Evolutionary conservation across 495 filamentous ascomycete species (phyloP).

Genomic region (Penicillium cataractarum): DNA sequence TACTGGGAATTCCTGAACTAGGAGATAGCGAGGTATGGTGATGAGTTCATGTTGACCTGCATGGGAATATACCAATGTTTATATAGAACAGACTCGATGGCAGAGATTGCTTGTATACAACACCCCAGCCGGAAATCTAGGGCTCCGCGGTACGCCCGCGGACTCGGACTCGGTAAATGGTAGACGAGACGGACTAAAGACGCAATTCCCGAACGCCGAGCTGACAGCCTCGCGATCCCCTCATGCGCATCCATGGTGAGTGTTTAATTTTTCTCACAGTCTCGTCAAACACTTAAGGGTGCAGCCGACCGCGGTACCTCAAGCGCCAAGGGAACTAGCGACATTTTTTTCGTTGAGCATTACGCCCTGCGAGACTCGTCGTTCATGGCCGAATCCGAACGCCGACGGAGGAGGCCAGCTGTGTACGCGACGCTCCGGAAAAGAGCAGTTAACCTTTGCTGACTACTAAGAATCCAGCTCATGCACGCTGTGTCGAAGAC

Average conservation of each 20-base stretch:
- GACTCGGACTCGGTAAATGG: constrained; percentile 33
- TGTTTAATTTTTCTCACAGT: neutral
- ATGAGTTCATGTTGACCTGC: neutral
- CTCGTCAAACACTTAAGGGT: neutral
- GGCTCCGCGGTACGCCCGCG: neutral
- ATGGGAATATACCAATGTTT: neutral
- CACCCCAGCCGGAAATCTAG: neutral
- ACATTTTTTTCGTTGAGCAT: neutral
- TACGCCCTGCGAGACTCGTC: neutral
- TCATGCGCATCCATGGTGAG: neutral
- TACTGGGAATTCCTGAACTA: neutral
- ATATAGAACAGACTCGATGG: neutral
- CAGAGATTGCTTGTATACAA: neutral
- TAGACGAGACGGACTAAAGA: constrained; percentile 26
- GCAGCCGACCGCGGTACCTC: neutral
- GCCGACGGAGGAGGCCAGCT: constrained; percentile 51
- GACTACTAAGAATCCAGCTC: constrained; percentile 32
- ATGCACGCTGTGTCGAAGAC: constrained; percentile 48
- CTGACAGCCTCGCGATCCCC: neutral
- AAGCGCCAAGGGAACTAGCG: neutral
- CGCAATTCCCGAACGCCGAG: constrained; percentile 24
- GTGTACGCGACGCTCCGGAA: constrained; percentile 37
- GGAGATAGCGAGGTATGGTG: no score
- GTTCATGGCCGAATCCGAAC: constrained; percentile 38
- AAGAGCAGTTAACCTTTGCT: neutral